phyloP scores from a whole-genome alignment of 1,284 basidiomycete genomes.

The Trametes versicolor region DNA sequence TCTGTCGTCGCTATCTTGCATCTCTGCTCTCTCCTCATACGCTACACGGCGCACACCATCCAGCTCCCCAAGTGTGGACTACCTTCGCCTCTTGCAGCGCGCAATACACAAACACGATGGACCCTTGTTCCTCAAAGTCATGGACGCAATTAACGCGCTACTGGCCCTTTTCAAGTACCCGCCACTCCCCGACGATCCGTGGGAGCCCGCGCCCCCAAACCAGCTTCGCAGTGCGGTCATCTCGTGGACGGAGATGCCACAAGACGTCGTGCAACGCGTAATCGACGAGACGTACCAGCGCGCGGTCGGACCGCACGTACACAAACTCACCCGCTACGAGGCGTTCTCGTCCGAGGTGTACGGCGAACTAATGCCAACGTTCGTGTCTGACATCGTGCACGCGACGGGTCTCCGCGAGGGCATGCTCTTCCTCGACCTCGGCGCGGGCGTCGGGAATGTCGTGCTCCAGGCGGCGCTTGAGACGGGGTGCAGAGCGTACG shows the following conservation, averaged over 20 bases:
- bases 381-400: conserved; percentile 71
- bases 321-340: conserved; percentile 70
- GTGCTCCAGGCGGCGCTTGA: conserved; percentile 78
- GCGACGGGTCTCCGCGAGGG: conserved; percentile 65
- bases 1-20: conserved; percentile 39
- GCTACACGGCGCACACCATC: conserved; percentile 42
- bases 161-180: conserved; percentile 73
- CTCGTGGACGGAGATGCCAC: conserved; percentile 64
- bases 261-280: conserved; percentile 69
- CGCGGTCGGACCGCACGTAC: conserved; percentile 75
- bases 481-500: conserved; percentile 77
- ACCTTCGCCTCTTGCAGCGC: conserved; percentile 68
- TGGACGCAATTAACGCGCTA: conserved; percentile 65
- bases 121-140: conserved; percentile 70
- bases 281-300: conserved; percentile 85
- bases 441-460: conserved; percentile 84
- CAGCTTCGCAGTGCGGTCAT: conserved; percentile 55
- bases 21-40: conserved; percentile 48
- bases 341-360: conserved; percentile 82
- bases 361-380: conserved; percentile 78
- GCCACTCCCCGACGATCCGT: conserved; percentile 56
- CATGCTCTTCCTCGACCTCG: conserved; percentile 79
- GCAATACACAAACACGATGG: conserved; percentile 73
- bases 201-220: conserved; percentile 56
- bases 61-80: conserved; percentile 48